phyloP scores from a whole-genome alignment of 2,329 filamentous ascomycete genomes.

The Ophiocordyceps australis region DNA sequence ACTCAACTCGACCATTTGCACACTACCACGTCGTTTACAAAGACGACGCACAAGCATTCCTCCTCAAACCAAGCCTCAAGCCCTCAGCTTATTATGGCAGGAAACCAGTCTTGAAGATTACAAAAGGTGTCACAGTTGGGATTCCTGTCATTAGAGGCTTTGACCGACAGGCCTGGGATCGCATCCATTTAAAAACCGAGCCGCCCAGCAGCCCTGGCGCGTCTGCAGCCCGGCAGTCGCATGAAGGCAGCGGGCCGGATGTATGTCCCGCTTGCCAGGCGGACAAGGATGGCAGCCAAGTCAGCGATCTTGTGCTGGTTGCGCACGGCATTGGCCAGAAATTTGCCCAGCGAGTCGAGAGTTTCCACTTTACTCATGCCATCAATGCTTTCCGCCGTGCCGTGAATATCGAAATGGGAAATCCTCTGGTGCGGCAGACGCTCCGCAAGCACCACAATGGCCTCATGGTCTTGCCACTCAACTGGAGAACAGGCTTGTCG shows the following conservation, averaged over 20 bases:
- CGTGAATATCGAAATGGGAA: constrained; percentile 69
- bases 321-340: constrained; percentile 96
- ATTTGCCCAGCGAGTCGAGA: constrained; percentile 83
- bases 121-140: constrained; percentile 67
- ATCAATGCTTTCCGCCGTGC: constrained; percentile 80
- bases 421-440: constrained; percentile 53
- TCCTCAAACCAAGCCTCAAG: constrained; percentile 70
- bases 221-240: constrained; percentile 10
- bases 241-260: constrained; percentile 9
- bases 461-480: constrained; percentile 85
- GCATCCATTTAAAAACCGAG: constrained; percentile 36
- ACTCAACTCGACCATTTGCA: constrained; percentile 40
- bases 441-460: constrained; percentile 65
- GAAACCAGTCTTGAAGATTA: constrained; percentile 65
- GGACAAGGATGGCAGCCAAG: constrained; percentile 45
- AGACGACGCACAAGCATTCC: constrained; percentile 56
- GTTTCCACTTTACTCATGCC: constrained; percentile 91
- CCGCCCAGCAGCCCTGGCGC: constrained; percentile 10
- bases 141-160: constrained; percentile 84
- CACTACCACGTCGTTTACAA: constrained; percentile 79
- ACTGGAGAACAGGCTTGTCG: constrained; percentile 79
- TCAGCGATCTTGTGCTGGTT: constrained; percentile 78
- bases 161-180: constrained; percentile 58
- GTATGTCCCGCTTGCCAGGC: constrained; percentile 41
- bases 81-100: constrained; percentile 76